These are phyloP conservation scores for Tardiomyces blankii DNA, from an alignment of 1,139 yeast genomes.

Conservation along the genomic window DNA sequence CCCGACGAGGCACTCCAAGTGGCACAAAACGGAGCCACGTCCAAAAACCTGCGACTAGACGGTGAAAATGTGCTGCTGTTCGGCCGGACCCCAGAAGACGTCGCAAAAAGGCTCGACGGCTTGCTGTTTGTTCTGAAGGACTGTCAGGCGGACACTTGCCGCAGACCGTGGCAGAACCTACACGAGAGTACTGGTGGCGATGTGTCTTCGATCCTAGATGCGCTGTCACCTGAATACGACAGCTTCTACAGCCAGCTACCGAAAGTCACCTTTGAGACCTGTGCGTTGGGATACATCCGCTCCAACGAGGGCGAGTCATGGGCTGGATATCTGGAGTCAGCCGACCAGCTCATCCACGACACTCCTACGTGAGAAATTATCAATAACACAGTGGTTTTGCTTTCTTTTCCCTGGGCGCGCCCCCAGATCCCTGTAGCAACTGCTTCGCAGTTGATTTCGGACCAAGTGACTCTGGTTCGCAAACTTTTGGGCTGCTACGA, in stretches of 20 bases:
- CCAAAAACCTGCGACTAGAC: neutral
- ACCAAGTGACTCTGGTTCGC: no score
- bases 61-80: neutral
- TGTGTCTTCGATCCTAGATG: neutral
- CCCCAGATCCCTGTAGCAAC: no score
- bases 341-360: neutral
- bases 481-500: no score
- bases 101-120: slow-evolving; percentile 3
- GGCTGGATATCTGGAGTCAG: neutral
- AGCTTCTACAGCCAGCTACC: neutral
- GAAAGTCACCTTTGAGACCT: neutral
- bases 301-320: neutral
- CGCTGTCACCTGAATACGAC: neutral
- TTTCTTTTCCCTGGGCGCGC: no score
- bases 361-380: neutral
- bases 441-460: no score
- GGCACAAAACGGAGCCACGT: neutral
- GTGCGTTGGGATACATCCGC: neutral
- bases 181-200: neutral
- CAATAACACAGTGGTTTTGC: no score
- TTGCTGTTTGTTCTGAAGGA: slow-evolving; percentile 4
- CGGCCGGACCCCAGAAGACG: slow-evolving; percentile 1
- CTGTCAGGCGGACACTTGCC: slow-evolving; percentile 3
- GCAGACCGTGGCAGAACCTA: slow-evolving; percentile 3
- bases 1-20: neutral